Percentiles rank a stretch among this genome's conserved stretches.
Evolutionary conservation across 116 monocot species (phyloP).

Genomic region (Trichopus zeylanicus): DNA sequence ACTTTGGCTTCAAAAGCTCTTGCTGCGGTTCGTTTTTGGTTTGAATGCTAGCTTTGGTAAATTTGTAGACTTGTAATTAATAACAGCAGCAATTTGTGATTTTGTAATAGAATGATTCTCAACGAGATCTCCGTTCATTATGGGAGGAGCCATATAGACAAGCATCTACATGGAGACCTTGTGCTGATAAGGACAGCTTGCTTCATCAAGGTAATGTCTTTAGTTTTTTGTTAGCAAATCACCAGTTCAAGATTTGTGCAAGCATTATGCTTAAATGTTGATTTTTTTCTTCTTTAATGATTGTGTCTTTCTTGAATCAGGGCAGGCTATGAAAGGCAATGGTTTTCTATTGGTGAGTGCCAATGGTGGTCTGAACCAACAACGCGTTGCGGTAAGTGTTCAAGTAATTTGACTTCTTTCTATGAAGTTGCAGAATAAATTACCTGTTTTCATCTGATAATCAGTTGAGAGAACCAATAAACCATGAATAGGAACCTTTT

Average conservation of each 20-base stretch:
- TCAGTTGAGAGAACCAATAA: too few relatives aligned
- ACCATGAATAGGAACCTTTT: too few relatives aligned
- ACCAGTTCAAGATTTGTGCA: too few relatives aligned
- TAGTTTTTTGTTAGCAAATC: not conserved
- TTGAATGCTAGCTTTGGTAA: not conserved
- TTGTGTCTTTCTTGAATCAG: conserved; percentile 19
- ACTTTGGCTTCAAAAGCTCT: conserved; percentile 30
- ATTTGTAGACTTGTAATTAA: too few relatives aligned
- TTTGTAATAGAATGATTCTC: conserved; percentile 25
- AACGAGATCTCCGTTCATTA: conserved; percentile 13
- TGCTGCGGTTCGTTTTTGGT: conserved; percentile 24
- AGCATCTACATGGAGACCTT: conserved; percentile 48
- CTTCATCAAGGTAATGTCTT: conserved; percentile 25
- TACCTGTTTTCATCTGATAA: too few relatives aligned
- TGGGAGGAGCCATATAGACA: conserved; percentile 44
- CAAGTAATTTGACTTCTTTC: too few relatives aligned
- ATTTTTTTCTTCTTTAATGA: conserved; percentile 7
- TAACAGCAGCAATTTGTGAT: not conserved
- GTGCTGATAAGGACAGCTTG: conserved; percentile 30
- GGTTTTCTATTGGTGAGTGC: conserved; percentile 76
- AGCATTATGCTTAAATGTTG: not conserved
- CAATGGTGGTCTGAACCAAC: conserved; percentile 92
- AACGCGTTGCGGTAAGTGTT: conserved; percentile 83
- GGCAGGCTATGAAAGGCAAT: conserved; percentile 13
- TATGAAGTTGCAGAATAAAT: too few relatives aligned